Base-by-base conservation (phyloP, 306 rosid species). In the Gastrolobium villosum region DNA sequence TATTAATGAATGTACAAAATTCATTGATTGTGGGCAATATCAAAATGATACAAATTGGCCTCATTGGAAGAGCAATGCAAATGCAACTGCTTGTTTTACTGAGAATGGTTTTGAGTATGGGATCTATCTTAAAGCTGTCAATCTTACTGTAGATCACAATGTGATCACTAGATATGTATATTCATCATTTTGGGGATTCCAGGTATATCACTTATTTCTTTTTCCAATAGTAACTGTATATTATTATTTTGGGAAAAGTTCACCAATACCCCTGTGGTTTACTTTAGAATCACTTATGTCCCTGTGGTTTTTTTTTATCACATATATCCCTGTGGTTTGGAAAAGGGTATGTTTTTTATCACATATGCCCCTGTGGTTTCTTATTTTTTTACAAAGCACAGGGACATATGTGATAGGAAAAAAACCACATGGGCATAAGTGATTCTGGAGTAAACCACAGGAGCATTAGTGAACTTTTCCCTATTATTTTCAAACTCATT, bases 161-260 rank as follows among this genome's bases (percentile, higher is more conserved):
- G 39, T 89, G 39, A 5, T 85, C 55, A 84, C 86, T 7, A 88
- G 93, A 94, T 94, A 94, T 74, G 68, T 85, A 10, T 92, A 85
- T 73, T 82, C 97, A 11, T 75, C 90, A 13, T 94, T 89, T 84
- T 92, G 98, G 98, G 97, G 98, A 73, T 94, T 94, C 79, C 97
- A 92, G 96, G 98, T 91, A 79, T 65, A 39, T 30, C 63, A 72
- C 81, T 60, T 20, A 53, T 65, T 53, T 64, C 49, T 7, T 53
- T 4, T 61, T 45, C 69, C 54, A 41, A 35, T 36, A 50, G 44
- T 72, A 81, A 37, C 41, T 26, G 10, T 57, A 9, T 81, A 20
- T 15, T 43, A 13, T 64, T 36, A n/a, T n/a, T n/a, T n/a, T n/a
- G n/a, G n/a, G n/a, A n/a, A n/a, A n/a, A n/a, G n/a, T n/a, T n/a